Evolutionary conservation across 2,329 filamentous ascomycete genomes (phyloP), one percentile per base, ranked within the genome.

Genomic region (Ceratocystis huliohia): DNA sequence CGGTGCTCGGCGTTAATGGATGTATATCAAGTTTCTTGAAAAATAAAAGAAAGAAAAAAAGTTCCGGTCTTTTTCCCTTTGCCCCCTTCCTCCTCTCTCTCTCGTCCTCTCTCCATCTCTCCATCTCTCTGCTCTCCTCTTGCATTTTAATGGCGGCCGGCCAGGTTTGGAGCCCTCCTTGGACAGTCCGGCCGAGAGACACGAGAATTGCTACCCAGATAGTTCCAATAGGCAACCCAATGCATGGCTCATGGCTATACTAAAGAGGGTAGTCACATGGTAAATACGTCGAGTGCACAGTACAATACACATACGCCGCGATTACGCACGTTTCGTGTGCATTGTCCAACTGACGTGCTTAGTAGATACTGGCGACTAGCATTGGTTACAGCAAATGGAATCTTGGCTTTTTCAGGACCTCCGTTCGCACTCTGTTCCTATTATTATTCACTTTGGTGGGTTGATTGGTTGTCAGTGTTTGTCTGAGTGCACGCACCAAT

Each of bases 1-100:
- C 30, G 56, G 56, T 4, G 5, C 56, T 59, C 13, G 56, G 56
- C 56, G 56, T 59, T 59, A 59, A 59, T 59, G 56, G 56, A 59
- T 59, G 3, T 37, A 41, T 4, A 22, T 64, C 8, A 25, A 37
- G 15, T n/a, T 57, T 22, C 25, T 33, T 63, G 4, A 15, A 63
- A 33, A 63, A 41, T n/a, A 45, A 41, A 15, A 41, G 10, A 41
- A 37, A 10, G 17, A 62, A 15, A 15, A 41, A 15, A 63, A 33
- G 44, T n/a, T n/a, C 22, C n/a, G 25, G 22, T 48, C 6, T 46
- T 7, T 50, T 46, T 3, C 30, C 28, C 25, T 33, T 50, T n/a
- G 17, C 22, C n/a, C 30, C 7, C 5, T 22, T 46, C 37, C 25
- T 44, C 15, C 25, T 63, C 13, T 2, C 61, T 63, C 25, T 46